Base-by-base conservation (phyloP, 2,329 filamentous ascomycete species). In the Talaromyces sp. region DNA sequence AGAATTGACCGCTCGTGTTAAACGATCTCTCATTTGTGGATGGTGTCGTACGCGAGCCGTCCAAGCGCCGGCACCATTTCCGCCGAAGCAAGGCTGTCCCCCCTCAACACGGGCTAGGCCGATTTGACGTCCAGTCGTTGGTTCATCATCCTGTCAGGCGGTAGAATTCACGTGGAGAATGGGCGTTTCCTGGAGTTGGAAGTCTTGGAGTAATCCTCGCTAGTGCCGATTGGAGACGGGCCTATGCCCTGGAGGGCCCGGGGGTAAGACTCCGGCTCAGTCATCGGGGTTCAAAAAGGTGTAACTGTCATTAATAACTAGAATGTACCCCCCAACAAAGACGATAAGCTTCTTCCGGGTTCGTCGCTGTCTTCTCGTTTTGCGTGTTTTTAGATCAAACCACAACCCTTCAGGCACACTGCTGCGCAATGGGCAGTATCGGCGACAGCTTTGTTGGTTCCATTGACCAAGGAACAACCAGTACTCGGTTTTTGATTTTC, bases 381-480 rank as follows among this genome's bases (percentile, higher is more conserved):
- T 22, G 42, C 42, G 9, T 47, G 42, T 47, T 47, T 47, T 47
- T 22, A n/a, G 10, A 17, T 19, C 42, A 19, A 47, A 6, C 15
- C 42, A 47, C 19, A 22, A 10, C n/a, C 42, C 19, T 47, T n/a
- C 19, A 10, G 42, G n/a, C 19, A 47, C 22, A 52, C 49, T 52
- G 22, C 49, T 52, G 49, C 53, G 55, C 17, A 39, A 62, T 62
- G 61, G 52, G 57, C 13, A 55, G 54, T 19, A 15, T 54, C 19
- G 60, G 66, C 33, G 68, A 74, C 17, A 62, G 60, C 9, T 96
- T 91, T 70, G 87, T 96, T 60, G 92, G 91, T 57, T 90, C 90
- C 65, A 93, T 96, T 71, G 92, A 96, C 72, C 92, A 96, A 71
- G 92, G 92, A 57, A 96, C 92, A 15, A 96, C 92, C 19, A 93